A percentile compares a stretch with the other conserved stretches of the same genome.
Conservation (phyloP, 2,329 filamentous ascomycete genomes). For the Bipolaris bicolor region DNA sequence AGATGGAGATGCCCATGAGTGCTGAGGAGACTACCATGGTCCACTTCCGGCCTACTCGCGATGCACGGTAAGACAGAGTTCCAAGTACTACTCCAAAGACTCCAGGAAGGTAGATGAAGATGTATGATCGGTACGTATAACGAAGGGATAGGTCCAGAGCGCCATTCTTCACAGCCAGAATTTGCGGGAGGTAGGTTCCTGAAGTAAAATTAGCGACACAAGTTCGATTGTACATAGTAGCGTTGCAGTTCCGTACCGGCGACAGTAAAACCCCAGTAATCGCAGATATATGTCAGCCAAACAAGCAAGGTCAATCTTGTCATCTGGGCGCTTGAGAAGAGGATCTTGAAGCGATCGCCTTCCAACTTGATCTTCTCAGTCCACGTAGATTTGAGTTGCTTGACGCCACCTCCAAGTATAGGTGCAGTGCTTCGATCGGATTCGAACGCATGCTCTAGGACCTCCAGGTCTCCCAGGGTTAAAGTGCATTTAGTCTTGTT, state of each 20-base stretch:
- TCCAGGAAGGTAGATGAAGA: slow-evolving; percentile 62
- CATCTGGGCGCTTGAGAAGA: slow-evolving; percentile 54
- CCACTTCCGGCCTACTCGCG: slow-evolving; percentile 53
- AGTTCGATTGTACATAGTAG: neutral
- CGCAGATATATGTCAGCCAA: slow-evolving; percentile 60
- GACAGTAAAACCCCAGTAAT: slow-evolving; percentile 59
- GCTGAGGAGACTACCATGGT: slow-evolving; percentile 53
- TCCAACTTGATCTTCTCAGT: slow-evolving; percentile 49
- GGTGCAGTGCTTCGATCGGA: slow-evolving; percentile 25
- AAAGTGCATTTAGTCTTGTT: slow-evolving; percentile 48
- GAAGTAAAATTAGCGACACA: slow-evolving; percentile 4
- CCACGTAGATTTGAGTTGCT: slow-evolving; percentile 40
- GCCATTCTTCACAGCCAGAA: slow-evolving; percentile 60
- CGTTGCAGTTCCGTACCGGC: slow-evolving; percentile 41
- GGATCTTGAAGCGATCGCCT: slow-evolving; percentile 52
- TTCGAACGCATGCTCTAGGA: slow-evolving; percentile 42
- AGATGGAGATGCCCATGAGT: slow-evolving; percentile 54
- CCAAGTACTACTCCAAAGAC: slow-evolving; percentile 59
- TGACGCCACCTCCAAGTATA: slow-evolving; percentile 41
- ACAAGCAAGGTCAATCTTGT: slow-evolving; percentile 55
- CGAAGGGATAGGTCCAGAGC: slow-evolving; percentile 52
- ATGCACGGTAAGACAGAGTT: slow-evolving; percentile 54
- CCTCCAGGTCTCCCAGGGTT: slow-evolving; percentile 46
- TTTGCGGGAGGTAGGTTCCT: slow-evolving; percentile 58
- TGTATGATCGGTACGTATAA: slow-evolving; percentile 60